Evolutionary conservation across 169 alveolate genomes (phyloP).

Genomic region (Plasmodium ovale): DNA sequence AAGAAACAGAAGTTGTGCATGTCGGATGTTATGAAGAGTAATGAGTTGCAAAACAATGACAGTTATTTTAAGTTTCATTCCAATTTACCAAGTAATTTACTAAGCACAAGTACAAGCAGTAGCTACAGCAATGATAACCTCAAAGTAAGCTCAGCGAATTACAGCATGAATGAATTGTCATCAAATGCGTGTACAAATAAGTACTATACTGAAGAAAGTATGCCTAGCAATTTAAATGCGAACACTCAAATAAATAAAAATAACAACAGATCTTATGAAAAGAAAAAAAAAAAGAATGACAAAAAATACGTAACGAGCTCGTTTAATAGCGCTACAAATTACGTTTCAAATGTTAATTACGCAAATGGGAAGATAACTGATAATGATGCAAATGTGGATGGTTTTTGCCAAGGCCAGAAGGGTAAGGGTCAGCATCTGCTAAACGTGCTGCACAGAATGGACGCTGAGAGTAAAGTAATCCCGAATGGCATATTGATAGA

Average conservation of each 20-base stretch:
- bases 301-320: not conserved
- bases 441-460: not conserved
- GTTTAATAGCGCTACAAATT: conserved; percentile 8
- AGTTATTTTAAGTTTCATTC: conserved; percentile 47
- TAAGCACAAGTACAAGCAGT: conserved; percentile 70
- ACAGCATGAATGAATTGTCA: conserved; percentile 21
- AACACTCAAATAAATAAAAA: conserved; percentile 1
- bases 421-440: not conserved
- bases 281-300: conserved; percentile 17
- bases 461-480: not conserved
- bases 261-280: not conserved
- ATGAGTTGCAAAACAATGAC: not conserved
- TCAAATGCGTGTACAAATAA: conserved; percentile 40
- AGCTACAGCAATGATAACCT: conserved; percentile 60
- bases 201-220: not conserved
- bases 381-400: conserved; percentile 2
- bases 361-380: not conserved
- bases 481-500: not conserved
- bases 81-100: conserved; percentile 53
- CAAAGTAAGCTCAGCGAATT: conserved; percentile 14
- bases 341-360: not conserved
- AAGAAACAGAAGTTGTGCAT: conserved; percentile 22
- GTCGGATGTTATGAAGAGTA: conserved; percentile 40
- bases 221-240: conserved; percentile 22
- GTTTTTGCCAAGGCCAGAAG: not conserved